Conservation (phyloP, 2,329 filamentous ascomycete genomes). For the Hypoxylon sp. region DNA sequence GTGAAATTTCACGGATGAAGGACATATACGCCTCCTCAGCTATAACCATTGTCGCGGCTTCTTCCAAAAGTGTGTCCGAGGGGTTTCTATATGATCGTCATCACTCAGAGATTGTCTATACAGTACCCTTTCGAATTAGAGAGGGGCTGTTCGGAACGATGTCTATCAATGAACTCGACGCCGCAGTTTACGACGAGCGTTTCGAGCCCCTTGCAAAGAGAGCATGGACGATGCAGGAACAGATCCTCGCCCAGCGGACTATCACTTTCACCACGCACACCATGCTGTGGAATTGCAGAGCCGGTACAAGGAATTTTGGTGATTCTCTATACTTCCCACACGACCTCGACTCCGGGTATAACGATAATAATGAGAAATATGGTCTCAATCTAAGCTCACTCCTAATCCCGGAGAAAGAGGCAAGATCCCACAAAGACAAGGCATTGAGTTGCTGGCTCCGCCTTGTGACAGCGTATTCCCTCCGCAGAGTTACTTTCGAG, state of each 20-base stretch:
- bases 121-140: not conserved
- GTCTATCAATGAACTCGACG: conserved; percentile 2
- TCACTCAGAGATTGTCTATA: conserved; percentile 2
- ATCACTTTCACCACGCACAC: not conserved
- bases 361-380: not conserved
- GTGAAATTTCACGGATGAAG: conserved; percentile 4
- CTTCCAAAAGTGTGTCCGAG: conserved; percentile 1
- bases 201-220: not conserved
- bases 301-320: not conserved
- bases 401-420: not conserved
- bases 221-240: conserved; percentile 8
- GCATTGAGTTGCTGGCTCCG: conserved; percentile 2
- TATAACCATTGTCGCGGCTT: conserved; percentile 3
- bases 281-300: conserved; percentile 1
- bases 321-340: conserved; percentile 1
- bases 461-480: conserved; percentile 1
- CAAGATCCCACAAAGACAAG: not conserved
- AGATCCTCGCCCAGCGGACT: not conserved
- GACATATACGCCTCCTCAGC: not conserved
- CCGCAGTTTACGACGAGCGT: not conserved
- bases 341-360: not conserved
- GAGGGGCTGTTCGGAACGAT: not conserved
- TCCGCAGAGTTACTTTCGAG: not conserved
- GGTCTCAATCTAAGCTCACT: conserved; percentile 2
- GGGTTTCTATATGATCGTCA: conserved; percentile 2